Evolutionary conservation across 148 eudicot species (phyloP), one percentile per base, ranked within the genome.

Genomic region (Bassia scoparia): DNA sequence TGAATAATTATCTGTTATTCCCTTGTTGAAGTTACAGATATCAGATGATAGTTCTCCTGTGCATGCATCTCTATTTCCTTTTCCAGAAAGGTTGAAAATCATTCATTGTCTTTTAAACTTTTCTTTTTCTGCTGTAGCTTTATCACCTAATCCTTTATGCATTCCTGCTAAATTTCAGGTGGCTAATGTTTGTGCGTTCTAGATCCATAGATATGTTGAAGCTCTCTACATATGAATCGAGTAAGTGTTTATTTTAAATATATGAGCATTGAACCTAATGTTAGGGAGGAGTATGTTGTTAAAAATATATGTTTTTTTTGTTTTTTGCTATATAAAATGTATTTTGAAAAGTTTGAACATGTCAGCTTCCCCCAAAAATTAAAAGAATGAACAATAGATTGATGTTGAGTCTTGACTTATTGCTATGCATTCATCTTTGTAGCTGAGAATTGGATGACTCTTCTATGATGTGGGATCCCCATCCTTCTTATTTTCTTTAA

Each of bases 201-300:
- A 81, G 92, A 78, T 84, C 89, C 35, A 52, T 72, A n/a, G 86
- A 84, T 27, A 88, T 84, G 89, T 88, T 63, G 92, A 86, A 81
- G 89, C 87, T 24, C 86, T 88, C 70, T 84, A 86, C 81, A 80
- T 54, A 86, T 86, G 87, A 88, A 86, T 67, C 82, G 81, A 70
- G 92, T 88, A 81, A 77, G 89, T 69, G 4, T 72, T 20, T 27
- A 63, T 50, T 34, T 48, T 38, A 29, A 70, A 24, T 76, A 7
- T 38, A 5, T 69, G 15, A 41, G 37, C 50, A 55, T 21, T 63
- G 35, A 79, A 58, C 21, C 37, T 56, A 48, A 61, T 44, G 30
- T 43, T 13, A 59, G 65, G 35, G 26, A 46, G 54, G 5, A 43
- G 23, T 55, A 55, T 8, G 14, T 54, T 58, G 12, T 26, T 44